Conservation (phyloP, 2,329 filamentous ascomycete genomes). For the Pseudogymnoascus sp. region DNA sequence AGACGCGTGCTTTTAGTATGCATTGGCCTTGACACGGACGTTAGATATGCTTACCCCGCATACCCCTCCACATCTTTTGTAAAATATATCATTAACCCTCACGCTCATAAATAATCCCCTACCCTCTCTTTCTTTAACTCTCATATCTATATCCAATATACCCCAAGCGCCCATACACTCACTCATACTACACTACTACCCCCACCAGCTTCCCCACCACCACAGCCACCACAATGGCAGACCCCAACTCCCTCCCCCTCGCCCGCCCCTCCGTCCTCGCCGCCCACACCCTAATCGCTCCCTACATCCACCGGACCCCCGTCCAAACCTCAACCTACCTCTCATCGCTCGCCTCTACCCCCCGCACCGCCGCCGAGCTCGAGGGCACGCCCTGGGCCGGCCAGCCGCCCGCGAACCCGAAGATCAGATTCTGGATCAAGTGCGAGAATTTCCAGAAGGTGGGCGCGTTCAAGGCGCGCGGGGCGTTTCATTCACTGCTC, state of each 20-base stretch:
- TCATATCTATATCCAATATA: neutral
- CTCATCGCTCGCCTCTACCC: constrained; percentile 63
- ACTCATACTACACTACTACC: too few species aligned
- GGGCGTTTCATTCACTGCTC: constrained; percentile 79
- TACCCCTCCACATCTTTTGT: neutral
- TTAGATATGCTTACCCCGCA: neutral
- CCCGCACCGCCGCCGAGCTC: constrained; percentile 47
- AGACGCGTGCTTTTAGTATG: neutral
- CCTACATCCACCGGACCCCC: constrained; percentile 74
- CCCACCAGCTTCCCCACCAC: neutral
- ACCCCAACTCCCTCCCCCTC: constrained; percentile 52
- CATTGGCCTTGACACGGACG: neutral
- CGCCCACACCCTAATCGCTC: constrained; percentile 65
- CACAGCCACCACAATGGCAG: constrained; percentile 38
- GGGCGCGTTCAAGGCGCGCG: constrained; percentile 87
- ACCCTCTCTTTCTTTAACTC: neutral
- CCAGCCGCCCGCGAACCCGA: constrained; percentile 51
- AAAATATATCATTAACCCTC: constrained; percentile 1
- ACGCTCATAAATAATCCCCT: neutral
- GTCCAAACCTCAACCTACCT: constrained; percentile 73
- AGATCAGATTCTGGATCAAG: constrained; percentile 79
- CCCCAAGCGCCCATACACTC: neutral
- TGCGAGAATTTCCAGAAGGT: constrained; percentile 88
- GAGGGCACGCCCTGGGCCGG: constrained; percentile 49
- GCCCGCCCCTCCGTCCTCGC: constrained; percentile 62